Conservation (phyloP, 208 protist genomes). For the Tritrichomonas musculus region DNA sequence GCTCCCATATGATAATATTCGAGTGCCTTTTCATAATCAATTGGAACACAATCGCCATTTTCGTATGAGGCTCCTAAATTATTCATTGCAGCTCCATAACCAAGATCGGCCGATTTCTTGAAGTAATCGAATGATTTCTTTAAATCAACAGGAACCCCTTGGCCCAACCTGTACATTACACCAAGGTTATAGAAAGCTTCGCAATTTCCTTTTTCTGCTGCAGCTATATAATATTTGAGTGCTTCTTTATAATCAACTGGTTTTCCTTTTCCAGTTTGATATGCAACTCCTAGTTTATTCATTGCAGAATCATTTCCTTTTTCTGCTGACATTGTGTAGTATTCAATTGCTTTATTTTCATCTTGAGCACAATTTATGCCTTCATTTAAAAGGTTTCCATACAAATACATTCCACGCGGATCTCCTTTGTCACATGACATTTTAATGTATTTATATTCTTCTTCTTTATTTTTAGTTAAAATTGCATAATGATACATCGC, state of each 20-base stretch:
- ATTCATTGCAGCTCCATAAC: background rate
- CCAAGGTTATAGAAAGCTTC: background rate
- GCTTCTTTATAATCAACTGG: background rate
- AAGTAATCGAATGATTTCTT: background rate
- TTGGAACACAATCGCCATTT: too few species aligned
- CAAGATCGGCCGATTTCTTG: background rate
- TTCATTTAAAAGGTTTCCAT: background rate
- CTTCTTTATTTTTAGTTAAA: background rate
- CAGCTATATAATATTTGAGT: background rate
- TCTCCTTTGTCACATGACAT: background rate
- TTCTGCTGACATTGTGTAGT: background rate
- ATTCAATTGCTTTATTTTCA: background rate
- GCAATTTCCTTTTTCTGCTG: background rate
- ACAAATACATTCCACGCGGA: too few species aligned
- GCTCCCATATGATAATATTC: background rate
- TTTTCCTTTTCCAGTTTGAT: background rate
- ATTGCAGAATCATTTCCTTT: background rate
- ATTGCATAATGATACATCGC: too few species aligned
- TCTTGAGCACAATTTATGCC: background rate
- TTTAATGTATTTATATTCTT: background rate
- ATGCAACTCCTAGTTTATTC: background rate
- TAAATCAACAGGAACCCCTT: background rate
- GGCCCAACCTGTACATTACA: background rate
- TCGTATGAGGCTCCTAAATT: background rate
- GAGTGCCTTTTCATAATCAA: background rate